phyloP scores from a whole-genome alignment of 495 filamentous ascomycete species.

The Aspergillus indologenus region DNA sequence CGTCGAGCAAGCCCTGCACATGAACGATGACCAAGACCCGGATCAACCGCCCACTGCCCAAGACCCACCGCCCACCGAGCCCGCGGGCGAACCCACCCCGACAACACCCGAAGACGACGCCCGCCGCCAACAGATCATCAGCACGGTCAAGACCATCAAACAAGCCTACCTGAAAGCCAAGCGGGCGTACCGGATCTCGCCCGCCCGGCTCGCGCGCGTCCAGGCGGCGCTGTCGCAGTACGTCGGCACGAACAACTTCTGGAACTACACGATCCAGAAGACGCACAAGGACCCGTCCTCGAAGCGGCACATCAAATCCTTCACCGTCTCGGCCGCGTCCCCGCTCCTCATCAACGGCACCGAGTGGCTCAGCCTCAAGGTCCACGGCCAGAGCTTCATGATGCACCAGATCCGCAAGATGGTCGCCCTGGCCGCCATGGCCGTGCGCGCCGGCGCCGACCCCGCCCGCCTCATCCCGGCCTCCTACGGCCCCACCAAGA shows the following conservation, averaged over 20 bases:
- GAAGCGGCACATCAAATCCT: conserved; percentile 85
- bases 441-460: conserved; percentile 74
- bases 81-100: conserved; percentile 13
- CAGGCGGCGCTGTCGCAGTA: conserved; percentile 69
- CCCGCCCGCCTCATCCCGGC: conserved; percentile 59
- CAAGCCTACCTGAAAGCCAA: conserved; percentile 74
- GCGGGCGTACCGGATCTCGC: conserved; percentile 74
- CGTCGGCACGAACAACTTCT: conserved; percentile 80
- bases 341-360: conserved; percentile 85
- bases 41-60: conserved; percentile 11
- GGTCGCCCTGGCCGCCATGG: conserved; percentile 86
- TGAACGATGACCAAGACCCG: conserved; percentile 19
- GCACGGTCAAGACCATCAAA: conserved; percentile 71
- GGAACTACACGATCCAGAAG: conserved; percentile 96
- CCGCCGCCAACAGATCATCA: conserved; percentile 41
- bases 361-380: conserved; percentile 91
- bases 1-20: conserved; percentile 39
- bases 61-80: not conserved
- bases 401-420: conserved; percentile 99
- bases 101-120: conserved; percentile 24
- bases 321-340: conserved; percentile 58
- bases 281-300: conserved; percentile 71
- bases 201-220: conserved; percentile 64
- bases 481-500: conserved; percentile 60
- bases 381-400: conserved; percentile 98